Conservation (phyloP, 352 stramenopile species). For the Phytophthora vignae region DNA sequence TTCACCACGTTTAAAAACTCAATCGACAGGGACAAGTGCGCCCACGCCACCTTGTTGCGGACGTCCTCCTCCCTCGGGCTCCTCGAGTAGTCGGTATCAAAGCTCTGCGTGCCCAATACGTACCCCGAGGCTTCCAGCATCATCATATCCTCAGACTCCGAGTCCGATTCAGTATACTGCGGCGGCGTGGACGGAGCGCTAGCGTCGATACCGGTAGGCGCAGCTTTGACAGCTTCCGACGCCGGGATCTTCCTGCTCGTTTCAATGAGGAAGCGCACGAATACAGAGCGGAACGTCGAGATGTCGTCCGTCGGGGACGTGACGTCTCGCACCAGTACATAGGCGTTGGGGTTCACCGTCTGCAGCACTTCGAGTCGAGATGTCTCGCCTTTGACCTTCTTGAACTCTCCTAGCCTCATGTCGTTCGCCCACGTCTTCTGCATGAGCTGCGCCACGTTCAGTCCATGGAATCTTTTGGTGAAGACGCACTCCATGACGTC, state of each 20-base stretch:
- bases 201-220: conserved; percentile 14
- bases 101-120: conserved; percentile 49
- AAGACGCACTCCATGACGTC: conserved; percentile 53
- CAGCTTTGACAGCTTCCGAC: not conserved
- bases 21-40: conserved; percentile 49
- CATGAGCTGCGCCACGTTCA: conserved; percentile 43
- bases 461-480: conserved; percentile 40
- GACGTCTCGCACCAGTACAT: conserved; percentile 48
- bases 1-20: conserved; percentile 48
- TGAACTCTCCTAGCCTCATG: conserved; percentile 48
- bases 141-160: conserved; percentile 5
- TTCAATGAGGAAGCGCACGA: conserved; percentile 50
- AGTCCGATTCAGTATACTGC: conserved; percentile 23
- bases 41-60: conserved; percentile 41
- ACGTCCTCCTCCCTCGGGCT: conserved; percentile 15
- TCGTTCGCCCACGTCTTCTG: conserved; percentile 56
- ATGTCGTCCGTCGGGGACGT: conserved; percentile 36
- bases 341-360: conserved; percentile 37
- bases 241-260: conserved; percentile 26
- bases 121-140: conserved; percentile 47
- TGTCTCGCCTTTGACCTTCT: conserved; percentile 50
- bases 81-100: conserved; percentile 36
- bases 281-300: conserved; percentile 45
- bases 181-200: conserved; percentile 24
- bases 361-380: conserved; percentile 47